A percentile compares a stretch with the other conserved stretches of the same genome.
Evolutionary conservation across 179 eudicot species (phyloP).

Genomic region (Heliamphora ciliata): DNA sequence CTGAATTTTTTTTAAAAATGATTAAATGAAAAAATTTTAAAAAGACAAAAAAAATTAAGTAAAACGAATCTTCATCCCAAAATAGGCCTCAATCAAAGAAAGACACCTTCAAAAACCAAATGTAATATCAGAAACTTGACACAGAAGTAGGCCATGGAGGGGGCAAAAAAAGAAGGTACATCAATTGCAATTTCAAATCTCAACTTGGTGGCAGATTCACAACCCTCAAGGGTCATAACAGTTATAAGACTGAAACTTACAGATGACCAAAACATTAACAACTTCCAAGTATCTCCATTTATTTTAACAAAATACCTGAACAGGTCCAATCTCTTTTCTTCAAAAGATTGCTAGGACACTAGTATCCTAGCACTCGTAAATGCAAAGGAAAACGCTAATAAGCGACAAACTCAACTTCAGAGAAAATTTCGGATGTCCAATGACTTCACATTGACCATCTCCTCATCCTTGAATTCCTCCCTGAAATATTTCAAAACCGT

Average conservation of each 20-base stretch:
- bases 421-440: slow-evolving; percentile 84
- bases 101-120: neutral
- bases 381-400: neutral
- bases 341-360: neutral
- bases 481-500: slow-evolving; percentile 28
- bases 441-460: slow-evolving; percentile 74
- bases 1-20: no score
- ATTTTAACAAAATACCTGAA: neutral
- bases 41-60: no score
- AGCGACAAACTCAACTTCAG: slow-evolving; percentile 22
- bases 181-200: neutral
- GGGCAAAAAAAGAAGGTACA: neutral
- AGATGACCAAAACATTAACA: slow-evolving; percentile 7
- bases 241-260: neutral
- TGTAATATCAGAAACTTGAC: neutral
- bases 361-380: neutral
- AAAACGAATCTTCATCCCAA: no score
- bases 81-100: no score
- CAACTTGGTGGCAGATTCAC: neutral
- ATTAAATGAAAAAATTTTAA: no score
- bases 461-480: slow-evolving; percentile 91
- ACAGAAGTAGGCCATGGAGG: neutral
- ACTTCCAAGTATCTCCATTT: slow-evolving; percentile 2
- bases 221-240: neutral
- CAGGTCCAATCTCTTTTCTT: neutral